Conservation (phyloP, 192 early-diverging fungal genomes). For the Backusella tarrabulga region DNA sequence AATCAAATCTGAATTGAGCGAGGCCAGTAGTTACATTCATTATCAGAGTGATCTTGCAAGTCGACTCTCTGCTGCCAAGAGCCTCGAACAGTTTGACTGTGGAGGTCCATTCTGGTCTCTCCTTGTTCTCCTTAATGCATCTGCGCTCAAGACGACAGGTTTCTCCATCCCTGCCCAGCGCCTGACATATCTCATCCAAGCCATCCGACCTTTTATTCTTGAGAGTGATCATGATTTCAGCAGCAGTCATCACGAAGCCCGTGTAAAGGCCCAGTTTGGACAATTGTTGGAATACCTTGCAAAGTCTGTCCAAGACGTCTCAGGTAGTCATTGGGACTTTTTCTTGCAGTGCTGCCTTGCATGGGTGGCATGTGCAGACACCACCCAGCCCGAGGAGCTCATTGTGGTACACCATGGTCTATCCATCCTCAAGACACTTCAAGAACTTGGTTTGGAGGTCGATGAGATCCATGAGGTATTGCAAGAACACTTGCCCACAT, state of each 20-base stretch:
- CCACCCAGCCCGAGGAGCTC: conserved; percentile 10
- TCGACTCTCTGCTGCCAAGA: conserved; percentile 16
- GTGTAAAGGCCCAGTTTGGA: conserved; percentile 24
- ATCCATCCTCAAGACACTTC: conserved; percentile 1
- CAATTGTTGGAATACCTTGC: conserved; percentile 37
- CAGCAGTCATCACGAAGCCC: conserved; percentile 1
- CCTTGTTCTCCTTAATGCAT: conserved; percentile 26
- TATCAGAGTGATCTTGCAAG: conserved; percentile 31
- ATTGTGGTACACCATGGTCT: conserved; percentile 21
- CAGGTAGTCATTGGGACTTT: conserved; percentile 46
- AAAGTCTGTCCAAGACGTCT: conserved; percentile 40
- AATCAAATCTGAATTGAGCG: conserved; percentile 17
- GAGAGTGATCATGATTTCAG: conserved; percentile 7
- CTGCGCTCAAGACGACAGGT: conserved; percentile 13
- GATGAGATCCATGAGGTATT: conserved; percentile 6
- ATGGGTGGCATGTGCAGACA: conserved; percentile 28
- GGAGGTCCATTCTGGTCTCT: conserved; percentile 10
- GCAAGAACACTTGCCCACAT: neutral
- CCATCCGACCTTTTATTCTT: conserved; percentile 37
- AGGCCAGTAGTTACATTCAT: conserved; percentile 9
- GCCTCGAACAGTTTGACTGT: conserved; percentile 17
- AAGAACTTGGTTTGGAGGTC: conserved; percentile 1
- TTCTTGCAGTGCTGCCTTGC: conserved; percentile 23
- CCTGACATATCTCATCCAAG: conserved; percentile 38
- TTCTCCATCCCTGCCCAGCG: conserved; percentile 39